These are phyloP conservation scores for Wallacemonas sp. DNA, from an alignment of 208 protist species.

Conservation along the genomic window DNA sequence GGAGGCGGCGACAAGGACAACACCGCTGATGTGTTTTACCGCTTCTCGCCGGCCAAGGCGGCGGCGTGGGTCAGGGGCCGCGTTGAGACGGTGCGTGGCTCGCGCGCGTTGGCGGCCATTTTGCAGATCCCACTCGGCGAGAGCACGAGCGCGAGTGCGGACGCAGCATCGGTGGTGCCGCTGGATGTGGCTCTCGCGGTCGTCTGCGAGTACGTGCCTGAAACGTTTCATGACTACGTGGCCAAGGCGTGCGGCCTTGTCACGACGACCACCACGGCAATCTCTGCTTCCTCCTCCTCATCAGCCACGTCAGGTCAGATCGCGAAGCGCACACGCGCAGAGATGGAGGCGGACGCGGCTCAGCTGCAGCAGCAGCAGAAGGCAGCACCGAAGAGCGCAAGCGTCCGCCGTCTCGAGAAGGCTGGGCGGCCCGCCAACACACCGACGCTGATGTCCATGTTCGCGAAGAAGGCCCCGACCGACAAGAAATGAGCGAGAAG, in stretches of 20 bases:
- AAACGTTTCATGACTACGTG: constrained; percentile 30
- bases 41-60: constrained; percentile 49
- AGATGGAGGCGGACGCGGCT: not conserved
- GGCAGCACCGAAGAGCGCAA: constrained; percentile 37
- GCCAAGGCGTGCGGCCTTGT: constrained; percentile 34
- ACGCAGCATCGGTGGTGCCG: not conserved
- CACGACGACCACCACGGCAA: not conserved
- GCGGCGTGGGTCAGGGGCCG: constrained; percentile 46
- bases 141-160: not conserved
- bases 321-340: constrained; percentile 1
- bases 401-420: constrained; percentile 59
- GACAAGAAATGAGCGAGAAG: not conserved
- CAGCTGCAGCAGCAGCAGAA: constrained; percentile 1
- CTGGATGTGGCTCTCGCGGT: constrained; percentile 42
- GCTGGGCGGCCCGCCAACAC: constrained; percentile 51
- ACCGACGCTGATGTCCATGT: constrained; percentile 63
- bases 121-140: constrained; percentile 30
- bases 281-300: constrained; percentile 1
- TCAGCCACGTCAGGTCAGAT: not conserved
- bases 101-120: constrained; percentile 29
- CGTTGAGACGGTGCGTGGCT: constrained; percentile 31
- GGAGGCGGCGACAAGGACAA: not conserved
- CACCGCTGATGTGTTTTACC: constrained; percentile 34
- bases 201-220: constrained; percentile 70
- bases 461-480: constrained; percentile 36